phyloP scores from a whole-genome alignment of 1,139 yeast species.

The Magnusiomyces starmeri region DNA sequence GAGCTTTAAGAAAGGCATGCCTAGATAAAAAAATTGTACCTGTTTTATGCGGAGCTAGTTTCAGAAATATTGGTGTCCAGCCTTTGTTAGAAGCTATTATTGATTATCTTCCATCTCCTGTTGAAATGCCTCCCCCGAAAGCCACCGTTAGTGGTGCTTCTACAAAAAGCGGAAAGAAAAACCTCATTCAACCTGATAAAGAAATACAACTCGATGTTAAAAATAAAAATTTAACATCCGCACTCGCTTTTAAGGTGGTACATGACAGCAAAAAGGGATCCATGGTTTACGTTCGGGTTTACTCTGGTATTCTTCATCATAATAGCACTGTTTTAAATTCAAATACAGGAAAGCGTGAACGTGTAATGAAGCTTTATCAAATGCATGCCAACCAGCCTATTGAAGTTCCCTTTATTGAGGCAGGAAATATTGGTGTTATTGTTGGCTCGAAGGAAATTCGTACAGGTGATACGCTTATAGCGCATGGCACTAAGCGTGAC shows the following conservation, averaged over 20 bases:
- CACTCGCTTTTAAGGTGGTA: conserved; percentile 84
- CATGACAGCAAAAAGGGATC: conserved; percentile 75
- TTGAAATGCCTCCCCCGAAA: conserved; percentile 54
- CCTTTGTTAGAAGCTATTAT: conserved; percentile 82
- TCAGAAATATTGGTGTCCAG: conserved; percentile 88
- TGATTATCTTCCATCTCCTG: conserved; percentile 75
- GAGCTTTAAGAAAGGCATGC: conserved; percentile 59
- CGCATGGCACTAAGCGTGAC: conserved; percentile 46
- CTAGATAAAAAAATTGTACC: conserved; percentile 57
- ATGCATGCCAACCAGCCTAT: conserved; percentile 89
- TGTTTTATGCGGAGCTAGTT: conserved; percentile 87
- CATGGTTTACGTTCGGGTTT: conserved; percentile 81
- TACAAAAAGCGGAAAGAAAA: conserved; percentile 18
- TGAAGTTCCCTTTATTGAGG: conserved; percentile 51
- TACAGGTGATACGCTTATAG: conserved; percentile 85
- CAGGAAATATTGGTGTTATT: conserved; percentile 90
- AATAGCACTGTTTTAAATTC: conserved; percentile 62
- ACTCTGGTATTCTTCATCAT: conserved; percentile 65
- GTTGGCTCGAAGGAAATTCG: conserved; percentile 66
- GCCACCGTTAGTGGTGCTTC: conserved; percentile 23
- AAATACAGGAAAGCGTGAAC: conserved; percentile 58
- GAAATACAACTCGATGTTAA: conserved; percentile 50
- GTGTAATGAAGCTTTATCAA: conserved; percentile 58
- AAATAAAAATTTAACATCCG: conserved; percentile 57
- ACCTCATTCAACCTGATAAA: conserved; percentile 33